Conservation (phyloP, 2,329 filamentous ascomycete genomes). For the Ophiosphaerella herpotricha region DNA sequence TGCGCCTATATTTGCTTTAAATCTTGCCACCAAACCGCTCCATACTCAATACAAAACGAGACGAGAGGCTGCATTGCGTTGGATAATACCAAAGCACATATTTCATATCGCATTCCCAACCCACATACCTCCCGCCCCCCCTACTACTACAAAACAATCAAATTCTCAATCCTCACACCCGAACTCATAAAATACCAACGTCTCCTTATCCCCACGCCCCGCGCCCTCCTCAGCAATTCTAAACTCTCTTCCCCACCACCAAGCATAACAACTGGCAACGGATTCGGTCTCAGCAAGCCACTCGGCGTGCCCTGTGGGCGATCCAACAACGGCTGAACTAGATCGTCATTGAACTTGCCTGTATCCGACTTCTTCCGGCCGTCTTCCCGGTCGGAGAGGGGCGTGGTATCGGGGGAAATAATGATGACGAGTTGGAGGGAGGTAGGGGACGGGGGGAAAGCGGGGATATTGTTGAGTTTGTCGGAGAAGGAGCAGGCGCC, state of each 20-base stretch:
- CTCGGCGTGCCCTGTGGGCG: slow-evolving; percentile 71
- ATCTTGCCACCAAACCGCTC: no score
- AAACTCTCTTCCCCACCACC: slow-evolving; percentile 70
- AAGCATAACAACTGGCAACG: slow-evolving; percentile 83
- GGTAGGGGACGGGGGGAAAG: slow-evolving; percentile 64
- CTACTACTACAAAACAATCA: slow-evolving; percentile 63
- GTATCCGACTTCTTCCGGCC: background rate
- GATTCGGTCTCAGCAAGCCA: slow-evolving; percentile 70
- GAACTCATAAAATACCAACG: slow-evolving; percentile 82
- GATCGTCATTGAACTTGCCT: slow-evolving; percentile 5
- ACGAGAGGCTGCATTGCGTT: no score
- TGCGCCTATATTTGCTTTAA: no score
- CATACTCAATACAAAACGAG: no score
- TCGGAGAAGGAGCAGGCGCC: slow-evolving; percentile 83
- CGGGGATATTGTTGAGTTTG: slow-evolving; percentile 85
- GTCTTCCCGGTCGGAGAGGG: slow-evolving; percentile 51
- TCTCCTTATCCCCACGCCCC: slow-evolving; percentile 73
- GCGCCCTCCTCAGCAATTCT: slow-evolving; percentile 64
- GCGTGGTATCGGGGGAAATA: slow-evolving; percentile 57
- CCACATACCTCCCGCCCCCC: background rate
- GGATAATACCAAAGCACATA: no score
- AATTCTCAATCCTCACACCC: slow-evolving; percentile 77
- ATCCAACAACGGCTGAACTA: slow-evolving; percentile 74
- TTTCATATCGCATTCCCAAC: no score
- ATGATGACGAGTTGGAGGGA: slow-evolving; percentile 82